phyloP scores from a whole-genome alignment of 2,329 filamentous ascomycete genomes.

The Cordyceps militaris region DNA sequence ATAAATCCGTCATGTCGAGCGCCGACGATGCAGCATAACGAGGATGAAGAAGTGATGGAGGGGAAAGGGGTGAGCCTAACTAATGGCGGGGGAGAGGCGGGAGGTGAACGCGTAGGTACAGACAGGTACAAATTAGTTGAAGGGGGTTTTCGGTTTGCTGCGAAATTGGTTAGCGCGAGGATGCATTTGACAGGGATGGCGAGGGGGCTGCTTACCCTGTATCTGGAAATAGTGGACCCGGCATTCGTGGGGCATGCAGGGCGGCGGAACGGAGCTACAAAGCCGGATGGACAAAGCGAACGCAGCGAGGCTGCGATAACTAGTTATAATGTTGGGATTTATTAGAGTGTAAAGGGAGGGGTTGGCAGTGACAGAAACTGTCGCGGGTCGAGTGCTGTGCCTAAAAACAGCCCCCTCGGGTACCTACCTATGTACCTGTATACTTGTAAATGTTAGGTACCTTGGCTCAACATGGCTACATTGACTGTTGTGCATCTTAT shows the following conservation, averaged over 20 bases:
- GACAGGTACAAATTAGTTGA: background rate
- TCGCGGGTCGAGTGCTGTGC: too few relatives aligned
- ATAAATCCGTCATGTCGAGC: constrained; percentile 10
- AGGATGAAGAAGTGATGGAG: constrained; percentile 9
- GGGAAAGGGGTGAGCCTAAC: background rate
- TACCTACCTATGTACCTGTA: too few relatives aligned
- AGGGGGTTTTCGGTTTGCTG: constrained; percentile 1
- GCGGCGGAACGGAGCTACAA: background rate
- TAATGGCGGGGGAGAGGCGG: background rate
- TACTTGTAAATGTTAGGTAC: too few relatives aligned
- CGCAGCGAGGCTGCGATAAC: too few relatives aligned
- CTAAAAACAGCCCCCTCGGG: too few relatives aligned
- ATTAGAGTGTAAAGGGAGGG: too few relatives aligned
- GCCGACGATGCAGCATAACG: constrained; percentile 20
- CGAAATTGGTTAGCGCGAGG: background rate
- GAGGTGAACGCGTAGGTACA: background rate
- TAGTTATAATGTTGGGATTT: too few relatives aligned
- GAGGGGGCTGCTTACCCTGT: background rate
- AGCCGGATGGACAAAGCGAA: background rate
- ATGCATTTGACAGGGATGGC: too few relatives aligned
- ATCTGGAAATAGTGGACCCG: background rate
- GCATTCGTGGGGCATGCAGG: background rate
- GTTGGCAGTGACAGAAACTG: too few relatives aligned
- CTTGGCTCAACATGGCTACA: too few relatives aligned
- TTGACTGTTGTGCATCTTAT: too few relatives aligned